phyloP scores from a whole-genome alignment of 495 filamentous ascomycete genomes.

The Penicillium diatomitis region DNA sequence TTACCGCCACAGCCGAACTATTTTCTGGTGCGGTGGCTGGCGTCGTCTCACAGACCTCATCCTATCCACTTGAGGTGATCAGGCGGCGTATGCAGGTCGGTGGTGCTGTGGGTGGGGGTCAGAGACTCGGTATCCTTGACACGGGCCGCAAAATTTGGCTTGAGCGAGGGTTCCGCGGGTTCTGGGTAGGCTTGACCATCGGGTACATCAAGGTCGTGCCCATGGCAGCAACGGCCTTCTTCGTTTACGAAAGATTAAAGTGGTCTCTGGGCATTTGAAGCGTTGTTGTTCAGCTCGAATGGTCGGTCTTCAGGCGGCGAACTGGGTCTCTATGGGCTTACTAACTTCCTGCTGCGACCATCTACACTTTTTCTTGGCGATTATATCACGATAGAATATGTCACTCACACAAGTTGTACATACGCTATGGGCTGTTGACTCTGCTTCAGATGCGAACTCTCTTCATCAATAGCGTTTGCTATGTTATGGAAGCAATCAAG shows the following conservation, averaged over 20 bases:
- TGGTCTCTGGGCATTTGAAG: slow-evolving; percentile 59
- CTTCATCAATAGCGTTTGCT: too few relatives aligned
- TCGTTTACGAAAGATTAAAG: slow-evolving; percentile 78
- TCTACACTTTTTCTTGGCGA: too few relatives aligned
- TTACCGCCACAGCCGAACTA: slow-evolving; percentile 70
- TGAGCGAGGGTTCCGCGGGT: slow-evolving; percentile 71
- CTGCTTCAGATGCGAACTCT: too few relatives aligned
- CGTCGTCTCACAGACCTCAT: slow-evolving; percentile 77
- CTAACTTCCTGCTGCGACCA: too few relatives aligned
- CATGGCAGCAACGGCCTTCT: slow-evolving; percentile 72
- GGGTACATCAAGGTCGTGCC: slow-evolving; percentile 92
- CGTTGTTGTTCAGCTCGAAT: not conserved
- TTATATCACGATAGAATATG: too few relatives aligned
- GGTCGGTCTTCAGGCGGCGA: too few relatives aligned
- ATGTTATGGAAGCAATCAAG: too few relatives aligned
- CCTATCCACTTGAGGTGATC: slow-evolving; percentile 90
- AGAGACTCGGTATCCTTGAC: slow-evolving; percentile 65
- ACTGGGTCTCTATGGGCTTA: too few relatives aligned
- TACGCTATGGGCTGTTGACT: too few relatives aligned
- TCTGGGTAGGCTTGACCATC: slow-evolving; percentile 88
- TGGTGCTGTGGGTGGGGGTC: slow-evolving; percentile 85
- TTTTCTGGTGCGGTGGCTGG: slow-evolving; percentile 77
- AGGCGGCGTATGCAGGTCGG: slow-evolving; percentile 91
- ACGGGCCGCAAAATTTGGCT: slow-evolving; percentile 62
- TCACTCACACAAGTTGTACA: too few relatives aligned